These are phyloP conservation scores for Malus hybrid DNA, from an alignment of 331 rosid species.

Conservation along the genomic window DNA sequence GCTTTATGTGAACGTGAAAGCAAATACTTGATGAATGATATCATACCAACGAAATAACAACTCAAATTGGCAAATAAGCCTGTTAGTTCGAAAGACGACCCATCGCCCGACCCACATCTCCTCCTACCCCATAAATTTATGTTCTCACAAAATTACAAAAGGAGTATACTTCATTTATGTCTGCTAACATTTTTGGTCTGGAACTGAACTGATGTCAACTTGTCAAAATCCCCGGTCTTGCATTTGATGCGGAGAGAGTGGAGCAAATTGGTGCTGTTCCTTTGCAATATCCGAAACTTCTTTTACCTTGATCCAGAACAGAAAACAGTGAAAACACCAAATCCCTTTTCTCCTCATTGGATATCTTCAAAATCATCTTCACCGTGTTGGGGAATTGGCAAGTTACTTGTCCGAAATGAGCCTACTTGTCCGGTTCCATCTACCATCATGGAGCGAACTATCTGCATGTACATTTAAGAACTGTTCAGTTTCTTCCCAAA, in stretches of 20 bases:
- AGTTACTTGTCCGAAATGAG: slow-evolving; percentile 27
- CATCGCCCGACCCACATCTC: too few relatives aligned
- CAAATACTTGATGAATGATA: too few relatives aligned
- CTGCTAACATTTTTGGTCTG: neutral
- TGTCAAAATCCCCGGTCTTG: neutral
- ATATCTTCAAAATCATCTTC: slow-evolving; percentile 39
- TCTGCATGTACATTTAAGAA: slow-evolving; percentile 42
- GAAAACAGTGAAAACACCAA: neutral
- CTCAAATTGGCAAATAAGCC: too few relatives aligned
- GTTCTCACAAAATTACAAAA: neutral
- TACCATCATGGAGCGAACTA: slow-evolving; percentile 48
- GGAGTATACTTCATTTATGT: neutral
- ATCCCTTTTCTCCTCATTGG: slow-evolving; percentile 18
- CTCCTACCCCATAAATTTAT: too few relatives aligned
- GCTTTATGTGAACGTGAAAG: too few relatives aligned
- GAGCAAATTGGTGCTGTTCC: slow-evolving; percentile 4
- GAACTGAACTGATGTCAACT: neutral
- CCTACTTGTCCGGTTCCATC: slow-evolving; percentile 58
- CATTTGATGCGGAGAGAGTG: neutral
- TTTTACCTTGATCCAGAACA: neutral
- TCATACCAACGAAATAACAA: too few relatives aligned
- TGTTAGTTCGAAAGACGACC: too few relatives aligned
- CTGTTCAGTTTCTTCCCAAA: neutral
- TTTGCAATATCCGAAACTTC: neutral
- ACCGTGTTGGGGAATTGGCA: slow-evolving; percentile 28